Conservation (phyloP, 305 asterid genomes). For the Galium porrigens region DNA sequence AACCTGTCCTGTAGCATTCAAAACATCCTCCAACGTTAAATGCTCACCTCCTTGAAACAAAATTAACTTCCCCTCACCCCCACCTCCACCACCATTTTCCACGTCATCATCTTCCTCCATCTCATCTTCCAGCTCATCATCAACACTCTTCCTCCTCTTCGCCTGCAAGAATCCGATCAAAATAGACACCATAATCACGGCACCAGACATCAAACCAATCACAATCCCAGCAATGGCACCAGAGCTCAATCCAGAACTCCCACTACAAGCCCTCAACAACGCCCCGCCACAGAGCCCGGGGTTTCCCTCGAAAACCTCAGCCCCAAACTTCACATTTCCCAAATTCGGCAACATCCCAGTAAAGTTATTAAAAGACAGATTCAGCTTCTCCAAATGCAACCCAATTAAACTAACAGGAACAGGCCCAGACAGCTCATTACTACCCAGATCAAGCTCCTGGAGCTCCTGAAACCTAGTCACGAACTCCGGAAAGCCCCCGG, state of each 20-base stretch:
- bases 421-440: conserved; percentile 44
- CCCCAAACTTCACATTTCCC: conserved; percentile 54
- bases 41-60: conserved; percentile 96
- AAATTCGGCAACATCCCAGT: conserved; percentile 73
- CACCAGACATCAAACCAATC: conserved; percentile 72
- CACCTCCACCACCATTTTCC: conserved; percentile 43
- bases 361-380: conserved; percentile 82
- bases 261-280: conserved; percentile 48
- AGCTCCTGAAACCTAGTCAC: conserved; percentile 43
- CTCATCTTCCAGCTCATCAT: conserved; percentile 49
- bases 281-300: conserved; percentile 74
- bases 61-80: conserved; percentile 73
- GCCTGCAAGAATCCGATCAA: conserved; percentile 83
- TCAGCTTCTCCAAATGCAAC: conserved; percentile 51
- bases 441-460: conserved; percentile 61
- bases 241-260: conserved; percentile 57
- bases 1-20: conserved; percentile 93
- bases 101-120: conserved; percentile 51
- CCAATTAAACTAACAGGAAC: conserved; percentile 41
- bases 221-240: conserved; percentile 88
- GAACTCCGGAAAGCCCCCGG: conserved; percentile 64
- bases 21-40: conserved; percentile 68
- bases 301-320: conserved; percentile 67
- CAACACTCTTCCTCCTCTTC: conserved; percentile 45
- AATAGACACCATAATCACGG: conserved; percentile 66